These are phyloP conservation scores for Colletotrichum sp. DNA, from an alignment of 2,329 filamentous ascomycete species.

Conservation along the genomic window DNA sequence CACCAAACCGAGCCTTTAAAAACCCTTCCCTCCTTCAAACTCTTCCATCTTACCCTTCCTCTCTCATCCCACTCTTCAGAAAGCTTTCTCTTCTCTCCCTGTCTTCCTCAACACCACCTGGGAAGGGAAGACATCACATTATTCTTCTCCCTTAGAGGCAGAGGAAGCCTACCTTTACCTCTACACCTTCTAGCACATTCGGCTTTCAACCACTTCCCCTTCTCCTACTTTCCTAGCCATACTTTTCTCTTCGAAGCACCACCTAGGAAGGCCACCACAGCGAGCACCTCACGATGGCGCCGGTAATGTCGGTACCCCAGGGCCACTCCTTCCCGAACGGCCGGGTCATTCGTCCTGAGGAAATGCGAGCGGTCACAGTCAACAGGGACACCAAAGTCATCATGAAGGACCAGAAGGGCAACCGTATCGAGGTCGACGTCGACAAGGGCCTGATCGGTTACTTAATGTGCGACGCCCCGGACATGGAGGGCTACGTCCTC, in stretches of 20 bases:
- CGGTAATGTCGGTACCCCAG: too few relatives aligned
- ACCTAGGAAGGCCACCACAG: too few relatives aligned
- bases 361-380: background rate
- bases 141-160: too few relatives aligned
- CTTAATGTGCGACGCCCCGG: background rate
- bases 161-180: too few relatives aligned
- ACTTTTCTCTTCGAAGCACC: too few relatives aligned
- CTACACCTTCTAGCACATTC: too few relatives aligned
- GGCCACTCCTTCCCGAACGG: too few relatives aligned
- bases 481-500: background rate
- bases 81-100: background rate
- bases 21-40: background rate
- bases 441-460: background rate
- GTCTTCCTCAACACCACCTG: background rate
- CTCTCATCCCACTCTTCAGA: background rate
- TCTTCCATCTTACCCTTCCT: background rate
- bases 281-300: too few relatives aligned
- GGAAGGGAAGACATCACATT: background rate
- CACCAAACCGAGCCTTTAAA: background rate
- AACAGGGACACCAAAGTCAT: background rate
- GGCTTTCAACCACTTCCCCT: too few relatives aligned
- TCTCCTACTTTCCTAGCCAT: too few relatives aligned
- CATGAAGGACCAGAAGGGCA: background rate
- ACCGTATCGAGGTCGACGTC: background rate
- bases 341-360: background rate